Conservation (phyloP, 1,284 basidiomycete genomes). For the Cryptococcus wingfieldii region DNA sequence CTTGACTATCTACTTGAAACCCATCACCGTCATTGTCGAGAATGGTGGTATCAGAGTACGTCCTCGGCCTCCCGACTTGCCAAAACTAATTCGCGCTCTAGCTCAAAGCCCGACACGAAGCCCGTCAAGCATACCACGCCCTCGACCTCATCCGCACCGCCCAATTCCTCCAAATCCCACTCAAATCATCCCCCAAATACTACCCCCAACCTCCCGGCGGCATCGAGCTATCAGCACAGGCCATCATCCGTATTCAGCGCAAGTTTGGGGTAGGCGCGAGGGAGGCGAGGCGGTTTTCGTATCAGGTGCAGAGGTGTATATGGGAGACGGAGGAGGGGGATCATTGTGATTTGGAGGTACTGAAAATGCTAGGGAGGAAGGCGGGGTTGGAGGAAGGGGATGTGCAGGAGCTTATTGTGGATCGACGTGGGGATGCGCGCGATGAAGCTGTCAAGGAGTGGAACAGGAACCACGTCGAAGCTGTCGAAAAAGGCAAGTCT, state of each 20-base stretch:
- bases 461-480: constrained; percentile 20
- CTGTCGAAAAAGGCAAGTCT: constrained; percentile 21
- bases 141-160: constrained; percentile 24
- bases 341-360: constrained; percentile 11
- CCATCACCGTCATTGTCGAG: constrained; percentile 29
- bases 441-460: constrained; percentile 22
- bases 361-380: constrained; percentile 11
- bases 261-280: constrained; percentile 19
- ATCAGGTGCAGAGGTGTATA: constrained; percentile 23
- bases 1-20: constrained; percentile 22
- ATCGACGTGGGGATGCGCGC: constrained; percentile 1
- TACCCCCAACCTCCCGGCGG: constrained; percentile 22
- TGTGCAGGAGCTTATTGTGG: too few species aligned
- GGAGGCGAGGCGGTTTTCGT: constrained; percentile 17
- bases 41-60: constrained; percentile 25
- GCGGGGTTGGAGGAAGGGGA: not conserved
- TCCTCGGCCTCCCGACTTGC: not conserved
- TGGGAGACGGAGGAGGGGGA: constrained; percentile 31
- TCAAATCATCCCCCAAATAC: constrained; percentile 20
- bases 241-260: constrained; percentile 26
- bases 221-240: constrained; percentile 23
- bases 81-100: not conserved
- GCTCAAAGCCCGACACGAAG: constrained; percentile 20
- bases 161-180: constrained; percentile 9
- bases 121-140: constrained; percentile 28